Base-by-base conservation (phyloP, 2,329 filamentous ascomycete genomes). In the Myriosclerotinia scirpicola region DNA sequence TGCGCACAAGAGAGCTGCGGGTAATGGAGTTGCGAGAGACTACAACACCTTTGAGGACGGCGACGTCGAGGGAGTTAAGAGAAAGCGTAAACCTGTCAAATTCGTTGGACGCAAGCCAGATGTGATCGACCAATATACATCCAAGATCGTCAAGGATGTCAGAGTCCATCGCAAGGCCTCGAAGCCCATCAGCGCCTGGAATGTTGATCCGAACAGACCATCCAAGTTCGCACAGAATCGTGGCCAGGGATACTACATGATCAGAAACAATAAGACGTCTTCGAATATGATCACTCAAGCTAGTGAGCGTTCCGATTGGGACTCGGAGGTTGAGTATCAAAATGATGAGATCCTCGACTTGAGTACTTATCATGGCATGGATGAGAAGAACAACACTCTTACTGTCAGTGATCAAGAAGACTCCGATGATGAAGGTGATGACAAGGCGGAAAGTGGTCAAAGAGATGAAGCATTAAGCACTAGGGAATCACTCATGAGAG, bases 301-400 rank as follows among this genome's bases (percentile, higher is more conserved):
- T 50, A 48, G 50, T 60, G 26, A 38, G 12, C 58, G 44, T 6
- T 20, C 50, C 38, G 44, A 50, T n/a, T 60, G n/a, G 4, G 58
- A 60, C 30, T 38, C 12, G 12, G 40, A 69, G 17, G 54, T 66
- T 15, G 53, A 56, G 26, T 50, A 40, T 62, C 52, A 62, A 9
- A 48, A 66, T 17, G 17, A 20, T 12, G 59, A 63, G 15, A n/a
- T 26, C 4, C 46, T 58, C n/a, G 17, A 38, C 42, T n/a, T 61
- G 7, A 38, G 9, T 15, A 48, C 0, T 14, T 44, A 50, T 65
- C 11, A 22, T 15, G 34, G 63, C 17, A 26, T 26, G 26, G 8
- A 38, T 14, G 7, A 20, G 12, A 5, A 50, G 17, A 26, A 17
- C 1, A 59, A 61, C 11, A 65, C 20, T 4, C 26, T 65, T 61